Evolutionary conservation across 352 stramenopile species (phyloP).

Genomic region (Phytophthora cryptogea): DNA sequence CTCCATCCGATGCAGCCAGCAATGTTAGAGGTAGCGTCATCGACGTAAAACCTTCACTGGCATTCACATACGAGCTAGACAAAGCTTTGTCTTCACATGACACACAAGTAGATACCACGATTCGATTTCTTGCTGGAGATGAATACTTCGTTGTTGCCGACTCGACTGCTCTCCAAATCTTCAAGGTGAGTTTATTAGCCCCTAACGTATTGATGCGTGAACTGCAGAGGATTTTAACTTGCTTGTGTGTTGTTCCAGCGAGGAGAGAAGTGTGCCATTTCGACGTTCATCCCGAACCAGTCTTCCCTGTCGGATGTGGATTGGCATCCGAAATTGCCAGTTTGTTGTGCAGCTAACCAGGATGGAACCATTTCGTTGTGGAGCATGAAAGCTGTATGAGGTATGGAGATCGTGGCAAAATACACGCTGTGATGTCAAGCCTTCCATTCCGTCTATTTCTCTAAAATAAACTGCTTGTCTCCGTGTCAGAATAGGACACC

Average conservation of each 20-base stretch:
- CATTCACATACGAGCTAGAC: conserved; percentile 37
- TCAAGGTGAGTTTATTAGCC: conserved; percentile 29
- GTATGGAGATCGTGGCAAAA: background rate
- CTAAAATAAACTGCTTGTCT: conserved; percentile 41
- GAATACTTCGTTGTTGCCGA: conserved; percentile 48
- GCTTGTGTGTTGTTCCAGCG: conserved; percentile 24
- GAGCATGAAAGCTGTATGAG: conserved; percentile 32
- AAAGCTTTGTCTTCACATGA: conserved; percentile 9
- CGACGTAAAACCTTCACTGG: conserved; percentile 30
- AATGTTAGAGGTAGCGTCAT: conserved; percentile 38
- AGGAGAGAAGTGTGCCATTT: conserved; percentile 24
- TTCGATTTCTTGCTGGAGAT: conserved; percentile 37
- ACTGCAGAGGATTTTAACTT: background rate
- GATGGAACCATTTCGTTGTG: conserved; percentile 46
- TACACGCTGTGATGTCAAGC: background rate
- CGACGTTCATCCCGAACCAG: conserved; percentile 34
- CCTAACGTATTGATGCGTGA: background rate
- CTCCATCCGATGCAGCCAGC: conserved; percentile 17
- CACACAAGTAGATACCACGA: conserved; percentile 23
- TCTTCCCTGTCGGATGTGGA: conserved; percentile 39
- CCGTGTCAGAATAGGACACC: conserved; percentile 18
- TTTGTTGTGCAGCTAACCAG: conserved; percentile 43
- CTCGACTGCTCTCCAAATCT: conserved; percentile 32
- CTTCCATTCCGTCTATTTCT: background rate
- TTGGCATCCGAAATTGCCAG: conserved; percentile 38